These are phyloP conservation scores for Herpetospermum pedunculosum DNA, from an alignment of 306 rosid genomes.

Conservation along the genomic window DNA sequence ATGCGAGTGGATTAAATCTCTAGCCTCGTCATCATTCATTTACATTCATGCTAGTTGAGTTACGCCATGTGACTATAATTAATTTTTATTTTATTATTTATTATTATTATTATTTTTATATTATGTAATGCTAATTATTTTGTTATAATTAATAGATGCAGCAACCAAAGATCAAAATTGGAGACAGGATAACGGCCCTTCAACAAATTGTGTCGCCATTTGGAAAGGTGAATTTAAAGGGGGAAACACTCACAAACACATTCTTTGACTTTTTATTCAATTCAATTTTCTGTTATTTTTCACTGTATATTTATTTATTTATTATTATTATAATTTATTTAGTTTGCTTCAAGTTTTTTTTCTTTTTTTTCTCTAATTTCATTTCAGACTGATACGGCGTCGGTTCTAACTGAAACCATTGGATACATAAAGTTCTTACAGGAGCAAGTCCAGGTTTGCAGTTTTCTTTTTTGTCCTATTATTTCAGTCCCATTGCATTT, in stretches of 20 bases:
- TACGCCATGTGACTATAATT: no score
- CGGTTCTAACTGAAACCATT: conserved; percentile 83
- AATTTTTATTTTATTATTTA: conserved; percentile 17
- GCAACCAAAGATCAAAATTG: conserved; percentile 89
- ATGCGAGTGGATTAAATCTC: no score
- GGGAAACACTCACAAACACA: neutral
- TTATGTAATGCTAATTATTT: neutral
- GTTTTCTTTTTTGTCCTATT: neutral
- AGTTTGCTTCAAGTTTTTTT: neutral
- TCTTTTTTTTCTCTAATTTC: neutral
- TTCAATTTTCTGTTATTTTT: neutral
- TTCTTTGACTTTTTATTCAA: neutral
- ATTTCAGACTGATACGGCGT: conserved; percentile 91
- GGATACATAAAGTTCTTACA: conserved; percentile 79
- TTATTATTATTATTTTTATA: neutral
- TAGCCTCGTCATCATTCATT: no score
- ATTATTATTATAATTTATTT: no score
- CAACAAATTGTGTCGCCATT: conserved; percentile 98
- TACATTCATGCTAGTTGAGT: no score
- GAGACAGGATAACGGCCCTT: conserved; percentile 75
- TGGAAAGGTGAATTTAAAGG: conserved; percentile 64
- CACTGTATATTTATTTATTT: no score
- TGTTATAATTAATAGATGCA: conserved; percentile 31
- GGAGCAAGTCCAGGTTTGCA: conserved; percentile 72
- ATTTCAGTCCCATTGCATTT: neutral